phyloP scores from a whole-genome alignment of 2,329 filamentous ascomycete species.

The Aspergillus ibericus region DNA sequence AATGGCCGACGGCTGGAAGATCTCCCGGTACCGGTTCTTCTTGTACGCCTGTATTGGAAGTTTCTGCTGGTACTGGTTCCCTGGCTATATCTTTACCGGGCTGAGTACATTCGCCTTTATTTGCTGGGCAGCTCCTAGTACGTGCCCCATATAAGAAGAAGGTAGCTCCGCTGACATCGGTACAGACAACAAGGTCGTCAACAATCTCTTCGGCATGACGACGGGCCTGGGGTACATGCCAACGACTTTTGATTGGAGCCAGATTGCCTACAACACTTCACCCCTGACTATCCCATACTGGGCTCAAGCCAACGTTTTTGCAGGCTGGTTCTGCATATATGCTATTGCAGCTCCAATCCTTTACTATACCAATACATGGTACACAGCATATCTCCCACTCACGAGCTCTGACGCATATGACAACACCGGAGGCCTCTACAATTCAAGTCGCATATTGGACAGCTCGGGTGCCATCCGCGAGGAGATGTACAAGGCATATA shows the following conservation, averaged over 20 bases:
- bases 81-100: conserved; percentile 31
- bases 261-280: conserved; percentile 28
- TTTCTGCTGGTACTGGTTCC: conserved; percentile 31
- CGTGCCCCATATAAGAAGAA: conserved; percentile 5
- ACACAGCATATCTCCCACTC: conserved; percentile 29
- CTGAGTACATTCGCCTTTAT: conserved; percentile 35
- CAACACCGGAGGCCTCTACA: conserved; percentile 55
- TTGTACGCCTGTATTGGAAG: conserved; percentile 18
- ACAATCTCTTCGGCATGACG: conserved; percentile 41
- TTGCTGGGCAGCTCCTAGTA: conserved; percentile 49
- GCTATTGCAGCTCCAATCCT: conserved; percentile 36
- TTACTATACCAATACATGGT: conserved; percentile 34
- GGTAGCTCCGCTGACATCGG: conserved; percentile 21
- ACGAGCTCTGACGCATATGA: conserved; percentile 31
- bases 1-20: conserved; percentile 36
- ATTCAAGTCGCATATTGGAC: conserved; percentile 58
- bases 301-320: conserved; percentile 42
- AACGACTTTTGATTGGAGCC: conserved; percentile 55
- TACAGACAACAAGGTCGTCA: conserved; percentile 37
- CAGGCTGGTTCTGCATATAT: conserved; percentile 38
- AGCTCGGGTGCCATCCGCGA: conserved; percentile 54
- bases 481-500: conserved; percentile 60
- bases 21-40: conserved; percentile 29
- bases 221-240: conserved; percentile 50
- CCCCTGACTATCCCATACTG: conserved; percentile 35